phyloP scores from a whole-genome alignment of 345 rosid genomes.

The Eucalyptus pumila region DNA sequence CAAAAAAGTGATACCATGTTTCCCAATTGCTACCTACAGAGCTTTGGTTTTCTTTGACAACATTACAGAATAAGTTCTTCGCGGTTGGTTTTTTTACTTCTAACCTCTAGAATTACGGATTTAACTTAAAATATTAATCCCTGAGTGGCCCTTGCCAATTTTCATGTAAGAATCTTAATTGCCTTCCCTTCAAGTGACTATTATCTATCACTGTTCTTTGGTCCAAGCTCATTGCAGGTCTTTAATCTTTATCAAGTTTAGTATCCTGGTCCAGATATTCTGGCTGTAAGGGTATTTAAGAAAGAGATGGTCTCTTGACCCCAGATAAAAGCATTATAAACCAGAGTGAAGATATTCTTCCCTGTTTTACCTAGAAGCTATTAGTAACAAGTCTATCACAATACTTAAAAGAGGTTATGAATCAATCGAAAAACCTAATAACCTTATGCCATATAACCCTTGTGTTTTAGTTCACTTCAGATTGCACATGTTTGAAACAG shows the following conservation, averaged over 20 bases:
- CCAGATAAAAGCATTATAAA: neutral
- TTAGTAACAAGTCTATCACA: neutral
- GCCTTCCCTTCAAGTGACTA: neutral
- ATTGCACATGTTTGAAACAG: neutral
- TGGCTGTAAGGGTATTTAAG: neutral
- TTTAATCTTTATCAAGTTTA: neutral
- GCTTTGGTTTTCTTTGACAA: neutral
- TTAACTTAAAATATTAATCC: neutral
- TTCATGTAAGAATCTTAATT: neutral
- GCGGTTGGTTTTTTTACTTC: neutral
- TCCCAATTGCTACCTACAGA: neutral
- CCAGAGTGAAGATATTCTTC: neutral
- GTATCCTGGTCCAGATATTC: neutral
- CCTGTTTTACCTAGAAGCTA: neutral
- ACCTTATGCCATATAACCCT: neutral
- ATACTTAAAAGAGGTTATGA: neutral
- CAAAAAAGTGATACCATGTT: neutral
- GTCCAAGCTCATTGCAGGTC: neutral
- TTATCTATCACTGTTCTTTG: neutral
- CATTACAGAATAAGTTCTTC: neutral
- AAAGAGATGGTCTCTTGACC: neutral
- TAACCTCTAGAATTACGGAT: neutral
- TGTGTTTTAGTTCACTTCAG: neutral
- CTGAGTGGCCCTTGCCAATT: neutral
- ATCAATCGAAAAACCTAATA: neutral